These are phyloP conservation scores for Magnolia kwangsiensis DNA, from an alignment of 164 flowering plant species.

Conservation along the genomic window DNA sequence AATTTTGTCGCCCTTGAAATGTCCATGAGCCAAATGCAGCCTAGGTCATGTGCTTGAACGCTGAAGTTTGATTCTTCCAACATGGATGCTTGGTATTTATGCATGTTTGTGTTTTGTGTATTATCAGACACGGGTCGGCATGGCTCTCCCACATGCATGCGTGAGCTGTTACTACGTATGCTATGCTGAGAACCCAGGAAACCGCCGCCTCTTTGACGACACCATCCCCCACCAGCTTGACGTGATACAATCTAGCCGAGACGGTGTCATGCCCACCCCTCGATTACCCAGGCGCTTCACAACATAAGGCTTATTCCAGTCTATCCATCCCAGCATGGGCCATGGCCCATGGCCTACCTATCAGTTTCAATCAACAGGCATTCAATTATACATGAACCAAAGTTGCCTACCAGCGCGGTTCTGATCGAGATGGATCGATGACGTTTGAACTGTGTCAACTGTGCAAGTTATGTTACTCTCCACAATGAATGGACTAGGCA, in stretches of 20 bases:
- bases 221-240: conserved; percentile 49
- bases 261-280: conserved; percentile 60
- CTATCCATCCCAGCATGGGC: background rate
- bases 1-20: too few species aligned
- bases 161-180: conserved; percentile 86
- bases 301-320: background rate
- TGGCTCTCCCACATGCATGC: conserved; percentile 96
- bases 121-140: conserved; percentile 77
- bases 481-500: background rate
- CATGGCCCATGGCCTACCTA: background rate
- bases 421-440: background rate
- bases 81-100: too few species aligned
- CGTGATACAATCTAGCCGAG: conserved; percentile 39
- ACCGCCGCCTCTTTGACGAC: conserved; percentile 51
- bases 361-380: background rate
- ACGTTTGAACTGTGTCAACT: background rate
- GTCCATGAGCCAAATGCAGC: too few species aligned
- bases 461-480: background rate
- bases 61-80: too few species aligned
- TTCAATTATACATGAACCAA: too few species aligned
- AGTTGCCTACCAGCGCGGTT: background rate
- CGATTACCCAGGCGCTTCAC: conserved; percentile 43
- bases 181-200: conserved; percentile 70
- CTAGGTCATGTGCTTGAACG: too few species aligned
- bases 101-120: background rate